phyloP scores from a whole-genome alignment of 2,329 filamentous ascomycete species.

The Pseudogymnoascus sp. region DNA sequence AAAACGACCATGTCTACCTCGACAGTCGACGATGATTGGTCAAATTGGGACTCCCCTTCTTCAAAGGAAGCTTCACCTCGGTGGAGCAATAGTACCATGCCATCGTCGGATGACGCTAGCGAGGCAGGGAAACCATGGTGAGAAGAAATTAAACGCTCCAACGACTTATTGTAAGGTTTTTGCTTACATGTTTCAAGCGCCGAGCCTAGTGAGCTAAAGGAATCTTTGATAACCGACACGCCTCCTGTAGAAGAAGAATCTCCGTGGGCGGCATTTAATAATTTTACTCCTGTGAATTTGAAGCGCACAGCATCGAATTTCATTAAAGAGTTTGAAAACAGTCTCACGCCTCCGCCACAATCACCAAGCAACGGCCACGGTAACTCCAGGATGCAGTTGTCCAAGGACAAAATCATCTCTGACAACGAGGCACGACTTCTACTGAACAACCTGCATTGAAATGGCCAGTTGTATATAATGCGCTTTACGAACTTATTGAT shows the following conservation, averaged over 20 bases:
- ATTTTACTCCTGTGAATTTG: conserved; percentile 58
- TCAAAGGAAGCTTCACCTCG: conserved; percentile 46
- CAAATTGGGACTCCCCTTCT: conserved; percentile 51
- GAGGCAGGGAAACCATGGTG: conserved; percentile 4
- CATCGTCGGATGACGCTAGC: conserved; percentile 8
- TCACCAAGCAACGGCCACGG: conserved; percentile 14
- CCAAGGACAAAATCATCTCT: neutral
- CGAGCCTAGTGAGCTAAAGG: conserved; percentile 16
- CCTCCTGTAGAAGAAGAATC: conserved; percentile 28
- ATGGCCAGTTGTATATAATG: neutral
- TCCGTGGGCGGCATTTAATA: conserved; percentile 36
- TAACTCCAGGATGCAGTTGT: neutral
- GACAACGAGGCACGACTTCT: conserved; percentile 3
- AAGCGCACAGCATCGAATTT: conserved; percentile 75
- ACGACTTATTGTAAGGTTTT: neutral
- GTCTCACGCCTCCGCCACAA: conserved; percentile 45
- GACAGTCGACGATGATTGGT: conserved; percentile 52
- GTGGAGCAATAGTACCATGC: conserved; percentile 47
- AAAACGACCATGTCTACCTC: conserved; percentile 21
- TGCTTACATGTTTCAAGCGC: conserved; percentile 2
- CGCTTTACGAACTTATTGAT: conserved; percentile 5
- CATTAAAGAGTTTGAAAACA: conserved; percentile 88
- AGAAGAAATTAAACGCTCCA: neutral
- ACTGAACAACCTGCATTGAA: neutral
- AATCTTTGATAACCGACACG: conserved; percentile 17